Base-by-base conservation (phyloP, 345 rosid species). In the Gossypium rotundifolium region DNA sequence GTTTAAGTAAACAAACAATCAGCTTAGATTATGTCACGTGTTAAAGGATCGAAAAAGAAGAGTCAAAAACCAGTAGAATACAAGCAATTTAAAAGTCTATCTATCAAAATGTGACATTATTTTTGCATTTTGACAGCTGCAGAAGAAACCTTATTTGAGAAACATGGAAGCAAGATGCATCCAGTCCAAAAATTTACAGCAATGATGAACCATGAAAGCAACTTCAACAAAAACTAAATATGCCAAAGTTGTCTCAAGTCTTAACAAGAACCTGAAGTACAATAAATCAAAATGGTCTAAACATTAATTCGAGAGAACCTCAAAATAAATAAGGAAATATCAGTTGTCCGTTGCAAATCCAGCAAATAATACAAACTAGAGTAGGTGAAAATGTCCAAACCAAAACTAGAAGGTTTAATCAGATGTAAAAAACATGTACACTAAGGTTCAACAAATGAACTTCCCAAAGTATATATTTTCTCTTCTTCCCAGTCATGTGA, bases 1-100 rank as follows among this genome's bases (percentile, higher is more conserved):
- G 67, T 67, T 60, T 59, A 73, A 72, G 65, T 17, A 78, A 61
- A 65, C 57, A 75, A 13, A 52, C 38, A 16, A 49, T 63, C n/a
- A 58, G 16, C 79, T 67, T 25, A 46, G 14, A 45, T 45, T n/a
- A 22, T 66, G 11, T 66, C 44, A 42, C 29, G 20, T 18, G 4
- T 42, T n/a, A 12, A 8, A 63, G 11, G 27, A 25, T 2, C 3
- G 23, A 33, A 17, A 29, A 62, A 42, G 10, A 29, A 8, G 27
- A 55, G 60, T 55, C 27, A 18, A 55, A 64, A 63, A 63, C 67
- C 14, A 64, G 22, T 2, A 42, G 29, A 46, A 67, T 12, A 6
- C 7, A 14, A 8, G 20, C 8, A 65, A 22, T 0, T 12, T 12
- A 65, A 48, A 25, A 48, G 3, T 48, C 42, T 3, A 46, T 67